Evolutionary conservation across 2,329 filamentous ascomycete species (phyloP).

Genomic region (Phoma sp.): DNA sequence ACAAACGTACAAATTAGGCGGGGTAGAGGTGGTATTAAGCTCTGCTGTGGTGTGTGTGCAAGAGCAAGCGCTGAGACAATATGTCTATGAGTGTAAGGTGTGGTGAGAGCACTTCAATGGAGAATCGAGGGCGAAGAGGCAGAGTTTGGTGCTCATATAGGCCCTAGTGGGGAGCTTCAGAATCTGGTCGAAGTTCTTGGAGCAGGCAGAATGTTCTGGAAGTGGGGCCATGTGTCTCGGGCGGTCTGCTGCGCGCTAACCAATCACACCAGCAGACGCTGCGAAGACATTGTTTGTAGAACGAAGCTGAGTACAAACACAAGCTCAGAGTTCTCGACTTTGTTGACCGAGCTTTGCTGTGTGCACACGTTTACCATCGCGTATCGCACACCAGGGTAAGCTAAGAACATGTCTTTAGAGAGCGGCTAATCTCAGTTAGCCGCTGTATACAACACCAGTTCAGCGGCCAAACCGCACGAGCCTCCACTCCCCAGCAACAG

Average conservation of each 20-base stretch:
- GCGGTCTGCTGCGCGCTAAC: too few relatives aligned
- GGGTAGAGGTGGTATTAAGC: slow-evolving; percentile 26
- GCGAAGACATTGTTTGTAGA: too few relatives aligned
- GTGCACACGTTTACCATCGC: too few relatives aligned
- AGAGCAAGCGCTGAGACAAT: slow-evolving; percentile 32
- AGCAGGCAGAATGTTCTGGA: slow-evolving; percentile 35
- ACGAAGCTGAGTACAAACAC: too few relatives aligned
- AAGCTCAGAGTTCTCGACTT: too few relatives aligned
- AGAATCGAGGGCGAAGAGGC: slow-evolving; percentile 26
- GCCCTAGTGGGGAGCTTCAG: slow-evolving; percentile 41
- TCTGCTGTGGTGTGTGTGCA: slow-evolving; percentile 28
- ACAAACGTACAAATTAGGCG: slow-evolving; percentile 33
- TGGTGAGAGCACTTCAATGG: slow-evolving; percentile 35
- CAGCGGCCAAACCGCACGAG: background rate
- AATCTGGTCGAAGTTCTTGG: slow-evolving; percentile 44
- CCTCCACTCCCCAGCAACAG: slow-evolving; percentile 5
- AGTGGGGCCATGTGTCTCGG: too few relatives aligned
- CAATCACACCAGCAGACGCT: too few relatives aligned
- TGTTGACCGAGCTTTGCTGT: too few relatives aligned
- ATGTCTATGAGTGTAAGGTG: slow-evolving; percentile 25
- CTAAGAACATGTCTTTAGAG: slow-evolving; percentile 1
- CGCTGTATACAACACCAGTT: slow-evolving; percentile 19
- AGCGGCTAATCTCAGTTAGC: slow-evolving; percentile 30
- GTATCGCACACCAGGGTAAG: too few relatives aligned
- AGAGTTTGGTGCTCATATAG: slow-evolving; percentile 43